Evolutionary conservation across 371 early-diverging fungal genomes (phyloP).

Genomic region (Mucor plumbeus): DNA sequence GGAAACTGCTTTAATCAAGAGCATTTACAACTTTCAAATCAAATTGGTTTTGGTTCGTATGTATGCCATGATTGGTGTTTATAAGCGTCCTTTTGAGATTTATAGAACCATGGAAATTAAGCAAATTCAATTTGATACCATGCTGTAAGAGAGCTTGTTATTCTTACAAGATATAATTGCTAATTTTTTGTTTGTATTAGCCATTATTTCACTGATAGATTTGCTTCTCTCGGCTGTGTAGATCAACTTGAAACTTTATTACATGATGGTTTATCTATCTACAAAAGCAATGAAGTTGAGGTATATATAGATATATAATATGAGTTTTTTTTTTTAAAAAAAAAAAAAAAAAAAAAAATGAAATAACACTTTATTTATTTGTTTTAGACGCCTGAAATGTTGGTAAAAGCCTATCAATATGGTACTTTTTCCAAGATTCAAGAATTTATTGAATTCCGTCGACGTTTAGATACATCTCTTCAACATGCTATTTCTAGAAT

Average conservation of each 20-base stretch:
- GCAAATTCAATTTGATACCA: conserved; percentile 88
- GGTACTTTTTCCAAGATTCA: conserved; percentile 89
- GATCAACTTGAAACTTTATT: conserved; percentile 60
- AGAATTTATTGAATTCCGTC: conserved; percentile 85
- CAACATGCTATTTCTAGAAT: conserved; percentile 69
- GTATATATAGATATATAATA: conserved; percentile 28
- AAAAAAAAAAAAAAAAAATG: too few species aligned
- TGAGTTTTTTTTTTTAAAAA: too few species aligned
- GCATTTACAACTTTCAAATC: conserved; percentile 81
- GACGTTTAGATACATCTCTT: conserved; percentile 73
- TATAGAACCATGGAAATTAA: conserved; percentile 84
- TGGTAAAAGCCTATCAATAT: conserved; percentile 83
- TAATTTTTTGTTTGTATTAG: conserved; percentile 32
- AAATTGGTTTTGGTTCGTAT: conserved; percentile 83
- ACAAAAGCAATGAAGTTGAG: conserved; percentile 77
- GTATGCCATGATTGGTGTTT: conserved; percentile 72
- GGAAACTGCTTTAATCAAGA: conserved; percentile 75
- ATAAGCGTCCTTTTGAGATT: conserved; percentile 67
- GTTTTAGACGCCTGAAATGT: conserved; percentile 83
- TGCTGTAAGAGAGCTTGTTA: conserved; percentile 57
- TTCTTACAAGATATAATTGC: neutral
- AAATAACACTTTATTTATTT: neutral
- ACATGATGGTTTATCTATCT: conserved; percentile 68
- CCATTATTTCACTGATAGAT: conserved; percentile 71
- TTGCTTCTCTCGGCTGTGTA: conserved; percentile 60